These are phyloP conservation scores for Malassezia furfur DNA, from an alignment of 1,284 basidiomycete genomes.

Conservation along the genomic window DNA sequence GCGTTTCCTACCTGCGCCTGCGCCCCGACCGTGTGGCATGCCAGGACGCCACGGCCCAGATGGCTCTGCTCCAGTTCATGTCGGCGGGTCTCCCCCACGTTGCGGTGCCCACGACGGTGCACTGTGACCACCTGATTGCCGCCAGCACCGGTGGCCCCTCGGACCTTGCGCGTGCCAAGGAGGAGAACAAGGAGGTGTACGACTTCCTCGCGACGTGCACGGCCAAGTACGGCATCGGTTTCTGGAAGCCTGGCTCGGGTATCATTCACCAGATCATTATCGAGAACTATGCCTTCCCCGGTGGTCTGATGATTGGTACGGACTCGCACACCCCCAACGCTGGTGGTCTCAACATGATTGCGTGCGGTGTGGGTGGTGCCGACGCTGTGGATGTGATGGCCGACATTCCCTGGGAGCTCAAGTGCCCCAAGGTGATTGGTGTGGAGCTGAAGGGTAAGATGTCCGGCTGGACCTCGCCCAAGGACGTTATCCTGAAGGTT, in stretches of 20 bases:
- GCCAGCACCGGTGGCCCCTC: slow-evolving; percentile 85
- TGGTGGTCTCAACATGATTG: slow-evolving; percentile 96
- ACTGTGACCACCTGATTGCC: slow-evolving; percentile 98
- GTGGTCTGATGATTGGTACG: slow-evolving; percentile 98
- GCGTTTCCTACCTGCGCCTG: slow-evolving; percentile 47
- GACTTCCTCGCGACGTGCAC: slow-evolving; percentile 97
- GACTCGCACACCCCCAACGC: slow-evolving; percentile 99
- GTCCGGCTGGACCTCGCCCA: slow-evolving; percentile 91
- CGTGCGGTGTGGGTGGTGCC: slow-evolving; percentile 97
- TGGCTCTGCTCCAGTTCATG: slow-evolving; percentile 99
- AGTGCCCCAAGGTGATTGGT: slow-evolving; percentile 97
- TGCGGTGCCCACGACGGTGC: slow-evolving; percentile 80
- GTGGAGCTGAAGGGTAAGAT: slow-evolving; percentile 94
- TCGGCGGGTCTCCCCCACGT: slow-evolving; percentile 78
- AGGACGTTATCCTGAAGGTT: slow-evolving; percentile 52
- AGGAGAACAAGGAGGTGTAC: slow-evolving; percentile 98
- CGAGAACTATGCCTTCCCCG: slow-evolving; percentile 98
- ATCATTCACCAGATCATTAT: slow-evolving; percentile 62
- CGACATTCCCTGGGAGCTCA: slow-evolving; percentile 93
- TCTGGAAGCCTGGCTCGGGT: slow-evolving; percentile 98
- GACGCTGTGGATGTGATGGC: slow-evolving; percentile 99
- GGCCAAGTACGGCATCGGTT: slow-evolving; percentile 97
- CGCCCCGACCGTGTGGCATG: slow-evolving; percentile 73
- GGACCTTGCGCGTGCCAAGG: slow-evolving; percentile 83
- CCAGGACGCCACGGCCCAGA: slow-evolving; percentile 99